Evolutionary conservation across 169 alveolate genomes (phyloP).

Genomic region (Eimeria necatrix): DNA sequence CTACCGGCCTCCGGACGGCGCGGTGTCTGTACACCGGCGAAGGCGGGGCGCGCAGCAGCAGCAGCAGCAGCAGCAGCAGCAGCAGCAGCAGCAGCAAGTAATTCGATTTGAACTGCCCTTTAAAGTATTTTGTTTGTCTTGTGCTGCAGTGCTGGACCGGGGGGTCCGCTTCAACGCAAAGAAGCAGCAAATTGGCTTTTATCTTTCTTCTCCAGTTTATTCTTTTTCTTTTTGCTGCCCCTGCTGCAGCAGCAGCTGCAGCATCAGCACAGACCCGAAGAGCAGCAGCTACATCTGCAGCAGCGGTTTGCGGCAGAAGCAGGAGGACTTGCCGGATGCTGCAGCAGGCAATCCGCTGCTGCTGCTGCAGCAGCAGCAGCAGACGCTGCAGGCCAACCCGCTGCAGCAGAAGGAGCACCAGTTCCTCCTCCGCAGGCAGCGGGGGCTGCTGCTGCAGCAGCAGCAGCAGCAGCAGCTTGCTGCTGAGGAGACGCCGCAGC

Average conservation of each 20-base stretch:
- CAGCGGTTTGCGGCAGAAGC: conserved; percentile 83
- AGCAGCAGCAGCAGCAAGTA: conserved; percentile 10
- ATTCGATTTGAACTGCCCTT: conserved; percentile 92
- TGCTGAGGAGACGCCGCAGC: conserved; percentile 33
- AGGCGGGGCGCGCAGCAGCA: background rate
- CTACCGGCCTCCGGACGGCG: no score
- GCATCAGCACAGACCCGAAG: conserved; percentile 90
- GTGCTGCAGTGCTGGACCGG: conserved; percentile 87
- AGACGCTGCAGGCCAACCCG: background rate
- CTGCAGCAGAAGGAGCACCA: background rate
- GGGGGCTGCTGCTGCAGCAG: conserved; percentile 16
- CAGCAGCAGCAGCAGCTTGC: background rate
- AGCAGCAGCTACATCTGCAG: conserved; percentile 86
- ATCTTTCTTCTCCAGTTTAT: conserved; percentile 87
- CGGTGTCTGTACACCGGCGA: no score
- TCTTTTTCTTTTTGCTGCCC: conserved; percentile 89
- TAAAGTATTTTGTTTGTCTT: conserved; percentile 86
- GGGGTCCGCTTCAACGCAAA: conserved; percentile 93
- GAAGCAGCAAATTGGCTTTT: conserved; percentile 87
- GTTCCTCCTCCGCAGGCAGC: background rate
- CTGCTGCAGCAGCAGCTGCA: conserved; percentile 84
- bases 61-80: background rate
- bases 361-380: background rate
- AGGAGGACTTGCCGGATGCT: conserved; percentile 24
- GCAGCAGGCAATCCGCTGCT: background rate